Percentiles rank a stretch among this genome's conserved stretches.
These are phyloP conservation scores for Diutina rugosa DNA, from an alignment of 1,139 yeast species.

Conservation along the genomic window DNA sequence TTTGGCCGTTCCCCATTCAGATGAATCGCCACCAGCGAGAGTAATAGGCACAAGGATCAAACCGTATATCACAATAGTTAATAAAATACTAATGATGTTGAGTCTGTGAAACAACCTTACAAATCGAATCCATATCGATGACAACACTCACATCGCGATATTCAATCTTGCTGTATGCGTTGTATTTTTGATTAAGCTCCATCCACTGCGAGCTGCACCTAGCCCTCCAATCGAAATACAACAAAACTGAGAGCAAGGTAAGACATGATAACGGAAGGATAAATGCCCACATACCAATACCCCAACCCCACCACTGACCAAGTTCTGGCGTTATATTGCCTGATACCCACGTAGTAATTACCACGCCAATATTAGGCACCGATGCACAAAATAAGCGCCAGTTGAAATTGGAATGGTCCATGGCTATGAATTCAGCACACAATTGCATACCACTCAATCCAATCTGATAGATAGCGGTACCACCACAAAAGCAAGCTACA, in stretches of 20 bases:
- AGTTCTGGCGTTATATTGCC: background rate
- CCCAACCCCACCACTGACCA: constrained; percentile 3
- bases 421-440: background rate
- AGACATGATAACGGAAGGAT: constrained; percentile 52
- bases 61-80: background rate
- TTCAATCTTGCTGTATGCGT: background rate
- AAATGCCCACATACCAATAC: constrained; percentile 68
- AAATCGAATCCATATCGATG: background rate
- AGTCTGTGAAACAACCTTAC: background rate
- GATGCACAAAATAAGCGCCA: constrained; percentile 7
- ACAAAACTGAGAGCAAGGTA: constrained; percentile 41
- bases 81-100: background rate
- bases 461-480: background rate
- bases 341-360: constrained; percentile 1
- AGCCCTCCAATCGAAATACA: constrained; percentile 46
- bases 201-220: constrained; percentile 33
- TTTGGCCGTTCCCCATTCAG: constrained; percentile 5
- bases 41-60: constrained; percentile 2
- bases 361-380: constrained; percentile 2
- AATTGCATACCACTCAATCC: background rate
- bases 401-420: constrained; percentile 3
- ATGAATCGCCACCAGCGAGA: background rate
- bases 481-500: background rate
- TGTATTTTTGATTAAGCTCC: constrained; percentile 6
- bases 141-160: background rate